A percentile compares a stretch with the other conserved stretches of the same genome.
These are phyloP conservation scores for Russula virescens DNA, from an alignment of 768 basidiomycete species.

Conservation along the genomic window DNA sequence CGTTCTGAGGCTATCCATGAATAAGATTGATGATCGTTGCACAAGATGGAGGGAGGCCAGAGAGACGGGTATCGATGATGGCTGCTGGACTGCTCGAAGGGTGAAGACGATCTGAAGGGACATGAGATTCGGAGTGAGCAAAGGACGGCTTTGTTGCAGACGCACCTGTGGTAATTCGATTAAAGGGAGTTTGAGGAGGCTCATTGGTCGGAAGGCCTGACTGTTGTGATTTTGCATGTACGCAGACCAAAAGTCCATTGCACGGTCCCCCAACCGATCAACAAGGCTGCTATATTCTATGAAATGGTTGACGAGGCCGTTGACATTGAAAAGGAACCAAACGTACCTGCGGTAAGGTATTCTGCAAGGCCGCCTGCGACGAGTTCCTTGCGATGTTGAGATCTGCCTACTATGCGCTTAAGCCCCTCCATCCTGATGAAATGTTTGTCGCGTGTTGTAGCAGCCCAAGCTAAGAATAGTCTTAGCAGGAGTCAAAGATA, in stretches of 20 bases:
- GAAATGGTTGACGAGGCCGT: not conserved
- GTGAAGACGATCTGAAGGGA: slow-evolving; percentile 23
- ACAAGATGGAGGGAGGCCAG: slow-evolving; percentile 43
- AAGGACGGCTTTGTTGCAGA: not conserved
- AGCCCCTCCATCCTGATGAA: slow-evolving; percentile 62
- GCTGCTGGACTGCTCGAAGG: slow-evolving; percentile 24
- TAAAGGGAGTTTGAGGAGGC: slow-evolving; percentile 7
- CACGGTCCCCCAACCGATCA: slow-evolving; percentile 16
- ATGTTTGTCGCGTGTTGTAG: slow-evolving; percentile 57
- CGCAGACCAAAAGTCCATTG: slow-evolving; percentile 15
- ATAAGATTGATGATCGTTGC: slow-evolving; percentile 45
- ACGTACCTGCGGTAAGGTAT: slow-evolving; percentile 43
- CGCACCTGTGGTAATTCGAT: slow-evolving; percentile 22
- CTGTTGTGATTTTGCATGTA: not conserved
- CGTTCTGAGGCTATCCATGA: slow-evolving; percentile 42
- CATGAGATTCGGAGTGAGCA: not conserved
- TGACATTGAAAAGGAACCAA: not conserved
- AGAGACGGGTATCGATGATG: slow-evolving; percentile 22
- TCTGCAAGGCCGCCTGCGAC: slow-evolving; percentile 58
- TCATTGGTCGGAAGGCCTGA: not conserved
- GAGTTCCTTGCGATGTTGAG: slow-evolving; percentile 63
- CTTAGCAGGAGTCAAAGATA: not conserved
- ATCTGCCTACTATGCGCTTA: slow-evolving; percentile 47
- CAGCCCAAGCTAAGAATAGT: slow-evolving; percentile 54
- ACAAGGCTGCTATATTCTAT: slow-evolving; percentile 16